Evolutionary conservation across 1,284 basidiomycete genomes (phyloP).

Genomic region (Boletus hoseneyae): DNA sequence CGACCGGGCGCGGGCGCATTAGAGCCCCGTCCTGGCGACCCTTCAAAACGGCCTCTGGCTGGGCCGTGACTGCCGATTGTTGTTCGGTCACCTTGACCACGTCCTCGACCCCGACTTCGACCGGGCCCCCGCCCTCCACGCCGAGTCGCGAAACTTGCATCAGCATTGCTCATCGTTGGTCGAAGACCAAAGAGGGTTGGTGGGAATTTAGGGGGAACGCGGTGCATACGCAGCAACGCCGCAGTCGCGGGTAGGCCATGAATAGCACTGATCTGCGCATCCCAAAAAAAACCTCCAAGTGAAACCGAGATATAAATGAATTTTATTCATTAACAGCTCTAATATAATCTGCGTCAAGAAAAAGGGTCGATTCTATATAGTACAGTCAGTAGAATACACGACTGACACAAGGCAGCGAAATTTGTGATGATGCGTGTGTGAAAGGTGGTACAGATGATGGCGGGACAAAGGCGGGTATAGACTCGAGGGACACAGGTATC

Average conservation of each 20-base stretch:
- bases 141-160: background rate
- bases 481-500: constrained; percentile 28
- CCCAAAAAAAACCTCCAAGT: too few relatives aligned
- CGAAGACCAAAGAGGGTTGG: too few relatives aligned
- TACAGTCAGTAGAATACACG: constrained; percentile 26
- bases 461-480: constrained; percentile 28
- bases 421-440: constrained; percentile 19
- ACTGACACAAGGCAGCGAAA: constrained; percentile 9
- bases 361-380: constrained; percentile 16
- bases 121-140: background rate
- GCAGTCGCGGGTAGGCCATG: background rate
- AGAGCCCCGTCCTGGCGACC: background rate
- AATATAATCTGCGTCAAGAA: constrained; percentile 10
- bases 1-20: constrained; percentile 43
- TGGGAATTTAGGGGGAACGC: too few relatives aligned
- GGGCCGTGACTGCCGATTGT: background rate
- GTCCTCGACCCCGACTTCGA: constrained; percentile 1
- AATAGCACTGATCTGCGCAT: too few relatives aligned
- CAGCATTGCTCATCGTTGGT: constrained; percentile 9
- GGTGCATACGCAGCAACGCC: too few relatives aligned
- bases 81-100: background rate
- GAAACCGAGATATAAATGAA: too few relatives aligned
- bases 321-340: background rate
- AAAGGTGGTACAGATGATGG: constrained; percentile 29
- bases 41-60: background rate